Evolutionary conservation across 1,284 basidiomycete species (phyloP).

Genomic region (Porodaedalea pini): DNA sequence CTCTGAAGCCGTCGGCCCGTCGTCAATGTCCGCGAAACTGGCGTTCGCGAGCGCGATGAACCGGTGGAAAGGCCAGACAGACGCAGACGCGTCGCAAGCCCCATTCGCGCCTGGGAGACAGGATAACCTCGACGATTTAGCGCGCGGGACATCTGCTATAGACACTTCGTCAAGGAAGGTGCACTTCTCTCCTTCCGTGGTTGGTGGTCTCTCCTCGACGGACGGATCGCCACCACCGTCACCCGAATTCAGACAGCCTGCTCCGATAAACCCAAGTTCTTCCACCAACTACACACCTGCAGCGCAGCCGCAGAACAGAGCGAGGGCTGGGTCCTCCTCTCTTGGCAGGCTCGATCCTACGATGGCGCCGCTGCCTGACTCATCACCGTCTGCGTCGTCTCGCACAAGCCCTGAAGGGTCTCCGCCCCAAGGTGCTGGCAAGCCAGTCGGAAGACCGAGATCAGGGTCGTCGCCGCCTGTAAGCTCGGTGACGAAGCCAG

Average conservation of each 20-base stretch:
- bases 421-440: background rate
- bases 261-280: conserved; percentile 12
- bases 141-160: background rate
- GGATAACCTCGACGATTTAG: background rate
- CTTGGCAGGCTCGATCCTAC: conserved; percentile 10
- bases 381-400: conserved; percentile 22
- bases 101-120: background rate
- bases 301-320: background rate
- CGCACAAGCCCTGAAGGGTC: conserved; percentile 10
- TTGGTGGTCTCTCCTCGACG: conserved; percentile 31
- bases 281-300: conserved; percentile 10
- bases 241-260: conserved; percentile 25
- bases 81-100: background rate
- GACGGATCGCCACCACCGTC: conserved; percentile 32
- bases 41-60: conserved; percentile 11
- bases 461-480: conserved; percentile 10
- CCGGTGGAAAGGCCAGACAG: background rate
- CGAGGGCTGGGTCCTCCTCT: background rate
- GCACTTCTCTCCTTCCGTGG: conserved; percentile 45
- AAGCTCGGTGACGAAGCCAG: conserved; percentile 15
- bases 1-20: conserved; percentile 20
- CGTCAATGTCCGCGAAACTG: conserved; percentile 14
- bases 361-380: conserved; percentile 16
- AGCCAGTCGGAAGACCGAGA: background rate
- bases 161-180: conserved; percentile 37